Percentiles rank a stretch among this genome's conserved stretches.
Evolutionary conservation across 345 rosid species (phyloP).

Genomic region (Gossypium mustelinum): DNA sequence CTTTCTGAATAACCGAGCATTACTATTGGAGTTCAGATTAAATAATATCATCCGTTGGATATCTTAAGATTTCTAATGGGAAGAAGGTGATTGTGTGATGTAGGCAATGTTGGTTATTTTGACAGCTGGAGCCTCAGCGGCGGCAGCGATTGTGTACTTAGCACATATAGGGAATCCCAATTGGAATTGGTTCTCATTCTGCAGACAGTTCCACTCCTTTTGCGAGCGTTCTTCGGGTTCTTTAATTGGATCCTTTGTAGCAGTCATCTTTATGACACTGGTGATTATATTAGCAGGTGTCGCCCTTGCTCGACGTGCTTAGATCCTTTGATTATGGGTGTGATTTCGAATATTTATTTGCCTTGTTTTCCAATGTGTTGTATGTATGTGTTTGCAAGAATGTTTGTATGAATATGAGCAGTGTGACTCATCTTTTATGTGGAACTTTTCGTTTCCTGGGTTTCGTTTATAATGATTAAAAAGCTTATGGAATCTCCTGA

Average conservation of each 20-base stretch:
- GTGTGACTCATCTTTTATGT: background rate
- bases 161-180: conserved; percentile 69
- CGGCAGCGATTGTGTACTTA: conserved; percentile 70
- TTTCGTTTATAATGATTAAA: no score
- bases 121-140: conserved; percentile 69
- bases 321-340: background rate
- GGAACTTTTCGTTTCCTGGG: background rate
- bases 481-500: no score
- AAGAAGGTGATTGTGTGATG: background rate
- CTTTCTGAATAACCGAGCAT: background rate
- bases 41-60: no score
- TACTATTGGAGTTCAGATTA: no score
- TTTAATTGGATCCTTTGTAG: conserved; percentile 66
- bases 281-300: conserved; percentile 45
- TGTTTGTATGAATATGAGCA: background rate
- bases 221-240: conserved; percentile 73
- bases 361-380: background rate
- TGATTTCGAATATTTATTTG: no score
- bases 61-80: no score
- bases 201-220: conserved; percentile 75
- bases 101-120: conserved; percentile 61
- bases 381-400: conserved; percentile 9
- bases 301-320: conserved; percentile 50
- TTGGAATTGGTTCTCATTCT: conserved; percentile 70
- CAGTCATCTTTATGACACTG: conserved; percentile 26